Base-by-base conservation (phyloP, 495 filamentous ascomycete genomes). In the Aspergillus sclerotiicarbonarius region DNA sequence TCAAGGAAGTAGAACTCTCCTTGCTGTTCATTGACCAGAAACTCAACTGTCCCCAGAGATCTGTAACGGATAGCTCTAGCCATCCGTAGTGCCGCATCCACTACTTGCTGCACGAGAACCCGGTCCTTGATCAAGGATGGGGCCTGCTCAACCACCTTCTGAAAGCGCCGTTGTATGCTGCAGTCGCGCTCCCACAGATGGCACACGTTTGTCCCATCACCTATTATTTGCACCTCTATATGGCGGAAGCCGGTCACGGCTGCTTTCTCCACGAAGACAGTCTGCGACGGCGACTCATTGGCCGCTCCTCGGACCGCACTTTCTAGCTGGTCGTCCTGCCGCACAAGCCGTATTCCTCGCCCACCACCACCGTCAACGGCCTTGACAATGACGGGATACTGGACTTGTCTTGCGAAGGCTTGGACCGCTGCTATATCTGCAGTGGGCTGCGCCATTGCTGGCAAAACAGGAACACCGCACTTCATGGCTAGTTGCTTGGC, bases 1-100 rank as follows among this genome's bases (percentile, higher is more conserved):
- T 88, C 85, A 5, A 88, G 67, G 60, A 88, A 88, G 64, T 82
- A 88, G 67, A 84, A 84, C 45, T 83, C 76, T 0, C 64, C 63
- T 0, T 67, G 76, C n/a, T 75, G 62, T 54, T 83, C 80, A 66
- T 83, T 79, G 12, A 86, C 81, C 13, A 88, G 73, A 51, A 82
- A 88, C 61, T 87, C 85, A 46, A 87, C 76, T 0, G 84, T 87
- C 0, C 84, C 84, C 1, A 81, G 77, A 3, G 77, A 81, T 15
- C 61, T 68, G 59, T 87, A 87, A n/a, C 70, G 72, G 62, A 80
- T 64, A 53, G 66, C 35, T 59, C 62, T 52, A 71, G 73, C 61
- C 65, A 87, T 72, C 8, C 64, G 70, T 25, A 78, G 51, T 6
- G 74, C 75, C 10, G 69, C 65, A 35, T 73, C 67, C 29, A 81